A percentile compares a stretch with the other conserved stretches of the same genome.
phyloP scores from a whole-genome alignment of 768 basidiomycete species.

The Leccinum arenicola region DNA sequence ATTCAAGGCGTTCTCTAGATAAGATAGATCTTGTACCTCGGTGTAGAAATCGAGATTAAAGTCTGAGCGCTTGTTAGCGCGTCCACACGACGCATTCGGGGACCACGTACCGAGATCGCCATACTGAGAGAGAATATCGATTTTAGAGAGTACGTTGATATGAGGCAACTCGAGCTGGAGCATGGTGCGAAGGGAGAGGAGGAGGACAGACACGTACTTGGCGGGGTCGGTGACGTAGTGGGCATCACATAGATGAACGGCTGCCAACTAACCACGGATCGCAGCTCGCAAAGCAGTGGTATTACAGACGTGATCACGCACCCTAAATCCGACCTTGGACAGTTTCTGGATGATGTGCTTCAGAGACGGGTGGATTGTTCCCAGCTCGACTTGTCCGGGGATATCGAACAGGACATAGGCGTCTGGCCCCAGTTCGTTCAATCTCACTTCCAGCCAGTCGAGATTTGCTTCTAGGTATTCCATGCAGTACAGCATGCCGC shows the following conservation, averaged over 20 bases:
- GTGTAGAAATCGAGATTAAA: conserved; percentile 99
- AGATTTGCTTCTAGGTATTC: conserved; percentile 95
- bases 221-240: conserved; percentile 95
- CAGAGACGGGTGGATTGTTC: conserved; percentile 91
- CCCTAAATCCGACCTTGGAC: conserved; percentile 77
- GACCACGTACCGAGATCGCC: conserved; percentile 80
- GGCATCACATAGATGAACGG: conserved; percentile 94
- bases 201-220: conserved; percentile 90
- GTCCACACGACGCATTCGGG: background rate
- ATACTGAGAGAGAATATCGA: conserved; percentile 87
- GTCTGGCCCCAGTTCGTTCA: conserved; percentile 65
- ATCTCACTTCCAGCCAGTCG: conserved; percentile 77
- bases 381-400: conserved; percentile 96
- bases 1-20: conserved; percentile 75
- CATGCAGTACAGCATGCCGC: conserved; percentile 94
- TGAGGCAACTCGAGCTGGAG: conserved; percentile 98
- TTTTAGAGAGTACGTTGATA: conserved; percentile 93
- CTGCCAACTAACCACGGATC: conserved; percentile 63
- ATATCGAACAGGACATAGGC: conserved; percentile 93
- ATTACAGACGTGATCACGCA: conserved; percentile 45
- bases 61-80: conserved; percentile 44
- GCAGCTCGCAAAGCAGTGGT: background rate
- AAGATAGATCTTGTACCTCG: conserved; percentile 92
- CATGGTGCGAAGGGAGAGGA: conserved; percentile 94
- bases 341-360: conserved; percentile 73